Percentiles rank a stretch among this genome's conserved stretches.
phyloP scores from a whole-genome alignment of 1,284 basidiomycete genomes.

The Trametes polyzona region DNA sequence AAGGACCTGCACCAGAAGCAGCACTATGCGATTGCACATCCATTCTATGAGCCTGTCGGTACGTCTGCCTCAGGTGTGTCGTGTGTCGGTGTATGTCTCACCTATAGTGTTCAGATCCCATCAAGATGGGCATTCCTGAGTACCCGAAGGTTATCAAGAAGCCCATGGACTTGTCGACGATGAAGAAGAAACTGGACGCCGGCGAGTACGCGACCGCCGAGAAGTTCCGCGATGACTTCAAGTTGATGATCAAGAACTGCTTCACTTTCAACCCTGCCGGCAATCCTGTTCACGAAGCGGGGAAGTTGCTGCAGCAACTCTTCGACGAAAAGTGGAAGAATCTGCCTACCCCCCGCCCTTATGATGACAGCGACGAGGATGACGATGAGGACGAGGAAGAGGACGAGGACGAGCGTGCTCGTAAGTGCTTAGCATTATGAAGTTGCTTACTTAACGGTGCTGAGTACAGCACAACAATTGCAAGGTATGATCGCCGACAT shows the following conservation, averaged over 20 bases:
- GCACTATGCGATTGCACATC: conserved; percentile 73
- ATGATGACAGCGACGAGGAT: conserved; percentile 55
- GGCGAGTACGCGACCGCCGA: conserved; percentile 76
- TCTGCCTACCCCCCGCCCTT: conserved; percentile 64
- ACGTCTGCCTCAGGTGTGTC: conserved; percentile 38
- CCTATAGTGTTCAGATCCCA: conserved; percentile 54
- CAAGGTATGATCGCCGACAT: conserved; percentile 70
- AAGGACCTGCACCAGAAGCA: conserved; percentile 83
- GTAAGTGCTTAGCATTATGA: conserved; percentile 43
- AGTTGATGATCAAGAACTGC: conserved; percentile 94
- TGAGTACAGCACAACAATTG: conserved; percentile 12
- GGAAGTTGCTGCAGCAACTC: conserved; percentile 77
- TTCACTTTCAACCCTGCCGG: conserved; percentile 90
- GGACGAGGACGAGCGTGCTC: conserved; percentile 48
- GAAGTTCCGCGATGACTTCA: conserved; percentile 90
- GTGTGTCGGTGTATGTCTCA: too few species aligned
- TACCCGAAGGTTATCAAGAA: conserved; percentile 91
- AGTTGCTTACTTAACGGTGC: conserved; percentile 1
- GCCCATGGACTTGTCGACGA: conserved; percentile 94
- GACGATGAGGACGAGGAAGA: conserved; percentile 48
- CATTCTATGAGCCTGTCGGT: conserved; percentile 95
- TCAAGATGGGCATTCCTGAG: conserved; percentile 80
- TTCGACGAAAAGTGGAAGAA: conserved; percentile 93
- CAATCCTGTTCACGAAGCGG: conserved; percentile 85
- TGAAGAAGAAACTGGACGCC: conserved; percentile 81